phyloP scores from a whole-genome alignment of 148 eudicot species.

The Nepenthes mirabilis region DNA sequence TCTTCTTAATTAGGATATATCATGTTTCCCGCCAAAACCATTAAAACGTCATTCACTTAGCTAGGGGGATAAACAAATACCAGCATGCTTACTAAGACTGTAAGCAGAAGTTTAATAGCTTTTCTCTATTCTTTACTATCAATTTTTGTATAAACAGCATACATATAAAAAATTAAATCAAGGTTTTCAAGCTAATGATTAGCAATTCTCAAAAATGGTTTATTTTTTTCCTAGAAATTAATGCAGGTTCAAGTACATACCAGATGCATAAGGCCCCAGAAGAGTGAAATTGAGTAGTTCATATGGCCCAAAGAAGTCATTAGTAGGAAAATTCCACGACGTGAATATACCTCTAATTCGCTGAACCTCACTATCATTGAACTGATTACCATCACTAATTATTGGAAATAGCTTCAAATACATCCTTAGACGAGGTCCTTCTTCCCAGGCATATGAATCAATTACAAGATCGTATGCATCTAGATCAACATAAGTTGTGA shows the following conservation, averaged over 20 bases:
- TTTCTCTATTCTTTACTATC: too few relatives aligned
- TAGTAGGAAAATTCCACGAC: constrained; percentile 50
- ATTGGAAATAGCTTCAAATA: constrained; percentile 63
- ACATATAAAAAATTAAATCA: too few relatives aligned
- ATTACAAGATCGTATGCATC: constrained; percentile 49
- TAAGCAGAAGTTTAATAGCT: too few relatives aligned
- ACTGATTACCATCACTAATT: constrained; percentile 13
- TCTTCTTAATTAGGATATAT: too few relatives aligned
- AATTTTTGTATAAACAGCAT: too few relatives aligned
- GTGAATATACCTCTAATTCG: constrained; percentile 36
- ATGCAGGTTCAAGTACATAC: constrained; percentile 24
- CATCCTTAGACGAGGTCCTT: constrained; percentile 85
- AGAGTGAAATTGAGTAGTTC: constrained; percentile 89
- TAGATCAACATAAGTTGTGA: constrained; percentile 39
- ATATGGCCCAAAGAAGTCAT: constrained; percentile 82
- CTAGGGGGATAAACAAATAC: too few relatives aligned
- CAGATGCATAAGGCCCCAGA: constrained; percentile 50
- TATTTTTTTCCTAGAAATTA: not conserved
- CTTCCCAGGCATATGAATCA: constrained; percentile 65
- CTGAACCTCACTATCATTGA: constrained; percentile 54
- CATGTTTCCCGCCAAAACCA: too few relatives aligned
- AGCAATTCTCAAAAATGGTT: not conserved
- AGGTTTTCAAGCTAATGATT: too few relatives aligned
- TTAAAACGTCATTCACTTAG: too few relatives aligned
- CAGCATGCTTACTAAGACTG: too few relatives aligned